phyloP scores from a whole-genome alignment of 805 yeast species.

The Candida tibetensis region DNA sequence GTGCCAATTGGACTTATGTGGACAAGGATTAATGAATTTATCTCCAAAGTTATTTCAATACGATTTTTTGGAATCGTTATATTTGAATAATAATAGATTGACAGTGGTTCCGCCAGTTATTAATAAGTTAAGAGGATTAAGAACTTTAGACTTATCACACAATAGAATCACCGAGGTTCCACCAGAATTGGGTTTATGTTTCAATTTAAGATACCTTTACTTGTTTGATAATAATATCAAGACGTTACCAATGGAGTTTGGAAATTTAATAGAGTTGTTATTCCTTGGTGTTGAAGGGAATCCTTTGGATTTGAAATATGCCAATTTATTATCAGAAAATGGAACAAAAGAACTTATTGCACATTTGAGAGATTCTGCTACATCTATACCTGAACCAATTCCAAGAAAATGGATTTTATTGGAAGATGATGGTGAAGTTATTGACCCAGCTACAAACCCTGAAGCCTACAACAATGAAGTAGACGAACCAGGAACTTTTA shows the following conservation, averaged over 20 bases:
- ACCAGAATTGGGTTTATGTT: constrained; percentile 77
- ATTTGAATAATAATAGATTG: constrained; percentile 81
- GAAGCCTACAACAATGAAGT: constrained; percentile 31
- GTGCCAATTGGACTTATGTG: constrained; percentile 91
- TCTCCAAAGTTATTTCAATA: constrained; percentile 77
- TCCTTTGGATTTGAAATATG: constrained; percentile 63
- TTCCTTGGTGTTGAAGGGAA: constrained; percentile 94
- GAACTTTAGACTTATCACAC: constrained; percentile 81
- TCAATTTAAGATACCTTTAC: constrained; percentile 74
- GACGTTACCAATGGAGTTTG: constrained; percentile 79
- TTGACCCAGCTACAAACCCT: constrained; percentile 31
- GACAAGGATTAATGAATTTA: constrained; percentile 73
- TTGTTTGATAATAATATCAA: constrained; percentile 82
- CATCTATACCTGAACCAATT: constrained; percentile 59
- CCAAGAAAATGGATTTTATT: constrained; percentile 83
- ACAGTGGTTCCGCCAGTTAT: constrained; percentile 65
- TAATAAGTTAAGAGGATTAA: constrained; percentile 63
- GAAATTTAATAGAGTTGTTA: constrained; percentile 77
- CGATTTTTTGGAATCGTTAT: constrained; percentile 79
- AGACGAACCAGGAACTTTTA: constrained; percentile 46
- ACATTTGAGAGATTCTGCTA: constrained; percentile 78
- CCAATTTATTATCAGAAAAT: constrained; percentile 67
- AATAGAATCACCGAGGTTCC: constrained; percentile 76
- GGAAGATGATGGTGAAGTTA: constrained; percentile 70
- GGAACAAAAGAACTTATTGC: constrained; percentile 84